A percentile compares a stretch with the other conserved stretches of the same genome.
Evolutionary conservation across 805 yeast species (phyloP).

Genomic region (Jamesozyma spencerorum): DNA sequence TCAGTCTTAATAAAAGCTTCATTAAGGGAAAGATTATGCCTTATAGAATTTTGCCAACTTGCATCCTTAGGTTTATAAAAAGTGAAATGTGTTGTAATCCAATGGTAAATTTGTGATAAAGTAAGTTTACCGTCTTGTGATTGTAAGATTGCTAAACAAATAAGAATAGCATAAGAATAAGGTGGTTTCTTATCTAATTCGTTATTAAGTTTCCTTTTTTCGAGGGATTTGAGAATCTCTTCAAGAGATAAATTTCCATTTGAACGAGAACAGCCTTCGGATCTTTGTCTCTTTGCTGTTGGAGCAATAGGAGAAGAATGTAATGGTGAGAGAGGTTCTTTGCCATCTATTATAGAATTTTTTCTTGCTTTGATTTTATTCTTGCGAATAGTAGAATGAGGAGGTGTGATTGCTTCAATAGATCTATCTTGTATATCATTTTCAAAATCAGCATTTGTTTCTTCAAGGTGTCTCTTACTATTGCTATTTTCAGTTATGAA

Average conservation of each 20-base stretch:
- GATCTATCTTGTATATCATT: slow-evolving; percentile 2
- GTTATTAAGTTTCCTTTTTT: slow-evolving; percentile 11
- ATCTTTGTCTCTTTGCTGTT: slow-evolving; percentile 22
- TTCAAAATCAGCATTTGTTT: slow-evolving; percentile 1
- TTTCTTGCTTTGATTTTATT: slow-evolving; percentile 1
- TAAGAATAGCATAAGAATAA: slow-evolving; percentile 84
- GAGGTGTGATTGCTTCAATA: slow-evolving; percentile 22
- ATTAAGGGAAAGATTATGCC: slow-evolving; percentile 87
- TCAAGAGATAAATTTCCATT: slow-evolving; percentile 25
- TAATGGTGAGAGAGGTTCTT: slow-evolving; percentile 25
- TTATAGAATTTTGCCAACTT: slow-evolving; percentile 96
- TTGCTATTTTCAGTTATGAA: not conserved
- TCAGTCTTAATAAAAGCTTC: slow-evolving; percentile 87
- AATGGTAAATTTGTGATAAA: slow-evolving; percentile 73
- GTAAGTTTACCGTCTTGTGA: slow-evolving; percentile 44
- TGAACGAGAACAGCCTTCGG: slow-evolving; percentile 23
- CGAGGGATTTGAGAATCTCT: slow-evolving; percentile 22
- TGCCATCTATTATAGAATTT: not conserved
- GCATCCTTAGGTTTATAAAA: slow-evolving; percentile 78
- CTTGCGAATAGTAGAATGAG: slow-evolving; percentile 21
- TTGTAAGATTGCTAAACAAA: slow-evolving; percentile 29
- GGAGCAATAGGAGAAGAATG: slow-evolving; percentile 28
- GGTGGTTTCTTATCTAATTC: slow-evolving; percentile 58
- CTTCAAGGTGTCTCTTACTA: slow-evolving; percentile 10
- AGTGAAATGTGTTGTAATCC: slow-evolving; percentile 82